Evolutionary conservation across 192 early-diverging fungal species (phyloP).

Genomic region (Backusella morwellensis): DNA sequence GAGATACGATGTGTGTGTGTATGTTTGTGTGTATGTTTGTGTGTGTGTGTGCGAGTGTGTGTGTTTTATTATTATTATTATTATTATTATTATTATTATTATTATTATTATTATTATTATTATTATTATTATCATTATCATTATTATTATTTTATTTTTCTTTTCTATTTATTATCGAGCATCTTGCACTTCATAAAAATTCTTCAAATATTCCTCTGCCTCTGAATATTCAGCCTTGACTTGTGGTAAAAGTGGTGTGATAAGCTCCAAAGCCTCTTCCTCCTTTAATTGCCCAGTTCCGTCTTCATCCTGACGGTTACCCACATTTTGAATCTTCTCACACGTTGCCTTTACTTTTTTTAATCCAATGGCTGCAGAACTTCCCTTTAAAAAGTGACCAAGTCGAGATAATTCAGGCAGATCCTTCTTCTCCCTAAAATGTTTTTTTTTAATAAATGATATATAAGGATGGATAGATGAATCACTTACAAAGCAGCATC

Average conservation of each 20-base stretch:
- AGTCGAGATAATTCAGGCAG: constrained; percentile 69
- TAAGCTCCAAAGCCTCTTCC: constrained; percentile 57
- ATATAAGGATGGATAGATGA: background rate
- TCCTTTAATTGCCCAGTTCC: constrained; percentile 46
- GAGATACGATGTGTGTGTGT: too few species aligned
- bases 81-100: background rate
- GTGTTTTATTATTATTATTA: background rate
- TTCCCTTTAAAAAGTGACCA: constrained; percentile 93
- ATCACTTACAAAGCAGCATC: constrained; percentile 61
- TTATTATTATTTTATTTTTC: background rate
- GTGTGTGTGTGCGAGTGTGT: too few species aligned
- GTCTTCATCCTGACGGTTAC: constrained; percentile 57
- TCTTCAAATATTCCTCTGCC: constrained; percentile 64
- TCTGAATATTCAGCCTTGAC: constrained; percentile 71
- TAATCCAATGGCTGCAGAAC: constrained; percentile 83
- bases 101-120: background rate
- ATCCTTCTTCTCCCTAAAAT: constrained; percentile 51
- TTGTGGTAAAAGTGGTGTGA: constrained; percentile 50
- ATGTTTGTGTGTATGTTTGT: too few species aligned
- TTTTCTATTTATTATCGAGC: background rate
- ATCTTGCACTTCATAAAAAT: constrained; percentile 61
- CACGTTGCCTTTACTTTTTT: constrained; percentile 80
- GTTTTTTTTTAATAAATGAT: background rate
- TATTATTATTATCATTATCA: background rate
- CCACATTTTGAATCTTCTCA: constrained; percentile 84